phyloP scores from a whole-genome alignment of 306 rosid species.

The Castanospermum australe region DNA sequence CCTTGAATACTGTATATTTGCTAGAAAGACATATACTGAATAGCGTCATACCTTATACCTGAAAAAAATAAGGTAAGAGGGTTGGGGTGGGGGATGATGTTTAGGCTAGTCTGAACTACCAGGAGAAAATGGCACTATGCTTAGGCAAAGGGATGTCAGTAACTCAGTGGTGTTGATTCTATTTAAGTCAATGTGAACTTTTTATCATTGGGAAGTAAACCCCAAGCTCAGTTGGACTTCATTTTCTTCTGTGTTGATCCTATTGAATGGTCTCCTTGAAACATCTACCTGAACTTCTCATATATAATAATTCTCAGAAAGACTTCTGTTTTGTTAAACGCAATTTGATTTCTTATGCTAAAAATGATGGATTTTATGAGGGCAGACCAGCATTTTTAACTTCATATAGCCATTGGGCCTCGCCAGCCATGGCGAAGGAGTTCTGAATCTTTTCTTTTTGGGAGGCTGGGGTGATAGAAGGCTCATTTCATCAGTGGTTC shows the following conservation, averaged over 20 bases:
- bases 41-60: not conserved
- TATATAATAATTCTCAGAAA: too few relatives aligned
- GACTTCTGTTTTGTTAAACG: not conserved
- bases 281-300: too few relatives aligned
- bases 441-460: too few relatives aligned
- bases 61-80: too few relatives aligned
- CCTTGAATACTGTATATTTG: not conserved
- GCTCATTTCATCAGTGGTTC: too few relatives aligned
- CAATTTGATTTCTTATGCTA: too few relatives aligned
- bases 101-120: not conserved
- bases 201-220: not conserved
- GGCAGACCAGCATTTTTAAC: too few relatives aligned
- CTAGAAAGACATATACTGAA: not conserved
- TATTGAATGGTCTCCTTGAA: not conserved
- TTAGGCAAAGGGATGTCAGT: not conserved
- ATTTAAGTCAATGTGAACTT: not conserved
- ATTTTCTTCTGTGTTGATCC: not conserved
- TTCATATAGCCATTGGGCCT: too few relatives aligned
- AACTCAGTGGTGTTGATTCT: not conserved
- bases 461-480: too few relatives aligned
- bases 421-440: too few relatives aligned
- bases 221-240: not conserved
- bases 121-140: not conserved
- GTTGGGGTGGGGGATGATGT: too few relatives aligned
- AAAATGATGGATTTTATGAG: too few relatives aligned